A percentile compares a stretch with the other conserved stretches of the same genome.
Conservation (phyloP, 345 rosid species). For the Aegle marmelos region DNA sequence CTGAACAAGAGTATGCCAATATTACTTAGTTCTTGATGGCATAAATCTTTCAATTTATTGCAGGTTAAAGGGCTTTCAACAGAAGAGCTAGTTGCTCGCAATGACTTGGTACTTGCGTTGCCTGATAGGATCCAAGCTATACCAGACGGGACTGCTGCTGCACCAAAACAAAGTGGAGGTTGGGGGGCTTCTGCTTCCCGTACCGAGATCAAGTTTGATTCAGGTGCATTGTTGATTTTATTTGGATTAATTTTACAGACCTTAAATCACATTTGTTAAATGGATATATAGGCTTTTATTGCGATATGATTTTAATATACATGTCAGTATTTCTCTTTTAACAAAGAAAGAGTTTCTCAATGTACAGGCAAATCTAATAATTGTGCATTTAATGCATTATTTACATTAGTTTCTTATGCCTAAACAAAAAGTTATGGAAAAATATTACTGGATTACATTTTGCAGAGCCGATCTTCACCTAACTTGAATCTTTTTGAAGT, state of each 20-base stretch:
- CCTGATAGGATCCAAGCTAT: conserved; percentile 90
- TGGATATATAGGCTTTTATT: background rate
- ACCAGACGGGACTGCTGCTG: conserved; percentile 89
- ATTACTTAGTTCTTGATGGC: background rate
- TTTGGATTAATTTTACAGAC: background rate
- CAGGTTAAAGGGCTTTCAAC: conserved; percentile 92
- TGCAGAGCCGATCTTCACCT: background rate
- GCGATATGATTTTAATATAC: background rate
- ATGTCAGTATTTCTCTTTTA: background rate
- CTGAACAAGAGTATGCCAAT: background rate
- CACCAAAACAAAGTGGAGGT: conserved; percentile 68
- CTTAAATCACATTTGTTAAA: background rate
- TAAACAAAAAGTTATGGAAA: background rate
- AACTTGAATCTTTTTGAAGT: too few relatives aligned
- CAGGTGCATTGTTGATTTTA: conserved; percentile 45
- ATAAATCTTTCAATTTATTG: conserved; percentile 2
- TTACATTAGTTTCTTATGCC: background rate
- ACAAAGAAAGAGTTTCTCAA: background rate
- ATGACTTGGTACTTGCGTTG: conserved; percentile 89
- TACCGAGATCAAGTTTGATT: conserved; percentile 88
- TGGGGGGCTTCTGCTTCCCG: conserved; percentile 80
- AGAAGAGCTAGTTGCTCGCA: conserved; percentile 85
- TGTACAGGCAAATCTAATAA: background rate
- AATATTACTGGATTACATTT: background rate
- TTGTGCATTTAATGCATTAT: background rate